Base-by-base conservation (phyloP, 1,139 yeast genomes). In the Suhomyces atakaporum region DNA sequence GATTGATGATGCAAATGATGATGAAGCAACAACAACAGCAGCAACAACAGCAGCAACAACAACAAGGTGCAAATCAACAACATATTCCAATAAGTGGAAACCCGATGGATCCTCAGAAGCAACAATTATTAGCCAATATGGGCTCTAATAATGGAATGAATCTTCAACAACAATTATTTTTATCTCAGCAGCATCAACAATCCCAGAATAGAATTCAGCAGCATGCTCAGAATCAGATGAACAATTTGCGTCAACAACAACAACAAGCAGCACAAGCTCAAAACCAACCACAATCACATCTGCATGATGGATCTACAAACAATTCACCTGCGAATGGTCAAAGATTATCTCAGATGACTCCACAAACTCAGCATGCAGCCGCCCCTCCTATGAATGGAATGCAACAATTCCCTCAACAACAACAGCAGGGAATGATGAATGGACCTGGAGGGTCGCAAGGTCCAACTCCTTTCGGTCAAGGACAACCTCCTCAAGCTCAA, bases 161-260 rank as follows among this genome's bases (percentile, higher is more conserved):
- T 23, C 35, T 52, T 25, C 64, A 55, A 38, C 66, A 57, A 34
- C 63, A 60, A 37, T 38, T 57, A 46, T 57, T 46, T 38, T 39
- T 58, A 39, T 60, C 56, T 22, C 56, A 51, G 14, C 42, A 38
- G 32, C 40, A 37, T 16, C 38, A 33, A 24, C 62, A 52, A 37
- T 54, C 56, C 20, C 66, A 60, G 36, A 63, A 64, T 43, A 59
- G 63, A 42, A 63, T 60, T 30, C 79, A 73, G 38, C 76, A 70
- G 43, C 77, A 70, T 43, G 78, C 78, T 2, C 79, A 74, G 47
- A 60, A 60, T 27, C 79, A 75, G 51, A 73, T 74, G 79, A 73
- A 72, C 43, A 72, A 64, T 44, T 56, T 73, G 40, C 66, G 79
- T 29, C 78, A 72, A 39, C 77, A 53, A 37, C 64, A 55, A 29